phyloP scores from a whole-genome alignment of 352 stramenopile genomes.

The Pseudoperonospora humuli region DNA sequence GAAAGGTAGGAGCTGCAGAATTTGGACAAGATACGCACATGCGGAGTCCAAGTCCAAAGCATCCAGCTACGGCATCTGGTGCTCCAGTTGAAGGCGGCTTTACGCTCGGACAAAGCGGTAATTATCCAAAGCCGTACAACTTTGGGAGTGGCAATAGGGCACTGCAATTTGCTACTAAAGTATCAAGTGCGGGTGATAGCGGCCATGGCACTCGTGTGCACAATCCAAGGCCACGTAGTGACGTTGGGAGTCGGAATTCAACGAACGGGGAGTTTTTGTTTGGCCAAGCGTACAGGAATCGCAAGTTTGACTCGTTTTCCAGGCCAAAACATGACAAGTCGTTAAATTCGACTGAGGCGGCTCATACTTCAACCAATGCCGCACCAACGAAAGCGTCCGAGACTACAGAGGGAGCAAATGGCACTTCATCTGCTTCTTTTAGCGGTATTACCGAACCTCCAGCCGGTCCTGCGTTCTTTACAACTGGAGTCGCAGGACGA shows the following conservation, averaged over 20 bases:
- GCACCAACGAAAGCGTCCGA: background rate
- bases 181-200: background rate
- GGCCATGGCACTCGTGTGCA: constrained; percentile 8
- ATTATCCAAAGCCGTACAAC: constrained; percentile 14
- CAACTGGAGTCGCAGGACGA: constrained; percentile 8
- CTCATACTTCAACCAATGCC: background rate
- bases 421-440: background rate
- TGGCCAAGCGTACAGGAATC: constrained; percentile 25
- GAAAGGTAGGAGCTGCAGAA: background rate
- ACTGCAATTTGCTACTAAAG: background rate
- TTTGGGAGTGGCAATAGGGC: background rate
- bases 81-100: constrained; percentile 7
- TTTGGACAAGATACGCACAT: constrained; percentile 10
- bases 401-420: constrained; percentile 1
- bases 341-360: background rate
- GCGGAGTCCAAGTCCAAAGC: constrained; percentile 9
- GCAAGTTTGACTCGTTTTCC: constrained; percentile 11
- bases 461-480: constrained; percentile 10
- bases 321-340: constrained; percentile 8
- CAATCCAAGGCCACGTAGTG: constrained; percentile 5
- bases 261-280: constrained; percentile 17
- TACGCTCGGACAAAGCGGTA: constrained; percentile 13
- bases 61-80: background rate
- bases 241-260: background rate
- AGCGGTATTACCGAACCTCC: constrained; percentile 1